Evolutionary conservation across 768 basidiomycete species (phyloP), one percentile per base, ranked within the genome.

Genomic region (Lactarius pseudohatsudake): DNA sequence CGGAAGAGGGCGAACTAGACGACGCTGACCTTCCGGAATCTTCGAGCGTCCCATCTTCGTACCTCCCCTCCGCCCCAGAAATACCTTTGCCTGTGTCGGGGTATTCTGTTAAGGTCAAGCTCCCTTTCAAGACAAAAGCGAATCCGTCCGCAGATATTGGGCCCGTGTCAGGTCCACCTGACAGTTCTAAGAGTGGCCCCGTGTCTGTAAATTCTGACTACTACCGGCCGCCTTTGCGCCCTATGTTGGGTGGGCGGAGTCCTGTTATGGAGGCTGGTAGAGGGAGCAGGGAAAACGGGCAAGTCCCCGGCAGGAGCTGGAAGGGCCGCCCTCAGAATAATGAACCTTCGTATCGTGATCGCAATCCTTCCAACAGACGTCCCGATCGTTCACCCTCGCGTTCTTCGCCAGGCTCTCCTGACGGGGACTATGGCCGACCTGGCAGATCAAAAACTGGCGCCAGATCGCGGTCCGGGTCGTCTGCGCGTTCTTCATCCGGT

Each of bases 1-100:
- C 90, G 59, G 91, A 93, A 76, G 91, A 93, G 74, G 91, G 91
- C 66, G 91, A 93, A 72, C 78, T 93, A 58, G 90, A 91, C 76
- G 90, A 92, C 74, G 78, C 75, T 50, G 72, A 69, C 64, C 69
- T 72, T 26, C 69, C 74, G 41, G 67, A 72, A 32, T 67, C 72
- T 41, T 64, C 68, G 59, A 43, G 50, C 28, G 64, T 74, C 60
- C 65, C 71, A 53, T 63, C 62, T 20, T 57, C 71, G 28, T 64
- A 57, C 55, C 61, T 69, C 54, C 65, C 74, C 45, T 65, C 73
- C 43, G 73, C 73, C 47, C 61, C 69, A 59, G 74, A 75, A 74
- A 28, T 70, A 76, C 41, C 50, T 57, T 59, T 57, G 36, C 71
- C 71, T 26, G 72, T 68, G 22, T 68, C 70, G 76, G 84, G 74